Conservation (phyloP, 352 stramenopile genomes). For the Phytophthora cryptogea region DNA sequence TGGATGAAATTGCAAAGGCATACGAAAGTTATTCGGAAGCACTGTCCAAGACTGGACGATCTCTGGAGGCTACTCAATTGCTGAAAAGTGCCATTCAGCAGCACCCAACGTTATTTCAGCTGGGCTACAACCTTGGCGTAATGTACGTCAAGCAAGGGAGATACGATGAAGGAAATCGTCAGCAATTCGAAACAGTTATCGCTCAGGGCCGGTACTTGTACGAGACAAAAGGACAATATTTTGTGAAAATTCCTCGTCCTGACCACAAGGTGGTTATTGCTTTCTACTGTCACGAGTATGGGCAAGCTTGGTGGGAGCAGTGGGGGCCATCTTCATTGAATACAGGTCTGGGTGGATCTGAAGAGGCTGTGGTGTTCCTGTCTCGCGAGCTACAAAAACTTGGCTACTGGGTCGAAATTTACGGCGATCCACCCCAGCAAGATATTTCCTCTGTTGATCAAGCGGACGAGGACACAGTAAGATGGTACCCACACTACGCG, state of each 20-base stretch:
- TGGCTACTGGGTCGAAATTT: constrained; percentile 90
- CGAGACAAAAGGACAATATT: constrained; percentile 22
- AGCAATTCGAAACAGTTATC: constrained; percentile 38
- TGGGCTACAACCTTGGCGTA: constrained; percentile 60
- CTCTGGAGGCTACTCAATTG: constrained; percentile 39
- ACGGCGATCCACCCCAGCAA: constrained; percentile 59
- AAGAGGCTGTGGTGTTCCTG: constrained; percentile 92
- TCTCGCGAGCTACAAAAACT: constrained; percentile 71
- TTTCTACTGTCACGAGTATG: constrained; percentile 94
- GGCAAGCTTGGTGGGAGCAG: constrained; percentile 86
- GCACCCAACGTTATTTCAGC: constrained; percentile 42
- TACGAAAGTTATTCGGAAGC: constrained; percentile 53
- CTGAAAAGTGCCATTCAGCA: constrained; percentile 27
- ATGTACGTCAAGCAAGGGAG: constrained; percentile 37
- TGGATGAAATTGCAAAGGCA: constrained; percentile 34
- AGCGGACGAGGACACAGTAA: constrained; percentile 40
- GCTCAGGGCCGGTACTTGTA: constrained; percentile 41
- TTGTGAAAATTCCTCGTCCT: constrained; percentile 40
- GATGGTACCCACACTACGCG: constrained; percentile 73
- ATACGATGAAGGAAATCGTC: constrained; percentile 36
- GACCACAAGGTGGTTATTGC: constrained; percentile 48
- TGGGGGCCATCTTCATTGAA: constrained; percentile 85
- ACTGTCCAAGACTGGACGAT: constrained; percentile 26
- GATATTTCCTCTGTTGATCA: constrained; percentile 42
- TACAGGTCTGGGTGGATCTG: constrained; percentile 84